Base-by-base conservation (phyloP, 352 stramenopile species). In the Pythium dissimile region DNA sequence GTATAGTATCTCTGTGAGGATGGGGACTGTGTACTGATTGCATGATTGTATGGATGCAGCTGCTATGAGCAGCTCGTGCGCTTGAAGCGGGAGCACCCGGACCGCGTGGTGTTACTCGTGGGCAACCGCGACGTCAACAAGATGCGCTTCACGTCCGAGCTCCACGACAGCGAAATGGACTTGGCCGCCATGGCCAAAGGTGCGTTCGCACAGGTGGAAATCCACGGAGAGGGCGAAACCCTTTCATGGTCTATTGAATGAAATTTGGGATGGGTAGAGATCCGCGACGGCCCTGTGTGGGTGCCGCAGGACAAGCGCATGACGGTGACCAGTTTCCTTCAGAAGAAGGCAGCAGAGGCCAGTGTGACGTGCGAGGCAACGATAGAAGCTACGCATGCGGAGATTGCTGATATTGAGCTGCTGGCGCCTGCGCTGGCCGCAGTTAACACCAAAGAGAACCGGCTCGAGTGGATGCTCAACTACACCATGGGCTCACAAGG, bases 71-170 rank as follows among this genome's bases (percentile, higher is more conserved):
- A 92, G 59, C 76, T 98, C 24, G 73, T 97, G 37, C 72, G 68
- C 3, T 73, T 98, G 8, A 97, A 97, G 70, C 75, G 86, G 54
- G 64, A 75, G 27, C 82, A 97, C 66, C 89, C 86, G 0, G 75
- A 94, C 28, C 87, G 86, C 44, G 91, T 97, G 13, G 82, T 95
- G 67, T 70, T 98, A 42, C 80, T 98, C 42, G 92, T 95, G 35
- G 92, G 92, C 12, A 98, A 98, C 61, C 87, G 92, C 46, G 92
- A 98, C 71, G 78, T 97, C 46, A 97, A 97, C 73, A 98, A 98
- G 66, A 86, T 98, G 67, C 75, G 89, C 34, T 75, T 97, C 27
- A 91, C 82, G 13, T 94, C 85, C 3, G 91, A 97, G 62, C 62
- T 97, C 5, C 66, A 79, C 35, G 73, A 95, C 28, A 66, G 54